These are phyloP conservation scores for Magnusiomyces ingens DNA, from an alignment of 1,139 yeast species.

Conservation along the genomic window DNA sequence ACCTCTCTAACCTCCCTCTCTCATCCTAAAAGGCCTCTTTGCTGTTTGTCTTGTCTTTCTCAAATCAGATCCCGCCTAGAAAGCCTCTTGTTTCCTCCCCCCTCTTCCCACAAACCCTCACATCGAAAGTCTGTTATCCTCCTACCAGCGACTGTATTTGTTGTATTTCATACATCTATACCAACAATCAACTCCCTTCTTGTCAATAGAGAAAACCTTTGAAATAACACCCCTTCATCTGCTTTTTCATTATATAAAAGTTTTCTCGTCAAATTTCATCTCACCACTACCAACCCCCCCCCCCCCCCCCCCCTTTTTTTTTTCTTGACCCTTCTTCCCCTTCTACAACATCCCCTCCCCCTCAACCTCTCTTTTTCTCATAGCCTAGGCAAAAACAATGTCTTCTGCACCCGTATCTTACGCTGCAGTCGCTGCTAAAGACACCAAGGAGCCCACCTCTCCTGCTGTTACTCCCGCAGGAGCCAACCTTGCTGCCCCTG, in stretches of 20 bases:
- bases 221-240: too few species aligned
- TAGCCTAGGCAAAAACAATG: background rate
- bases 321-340: background rate
- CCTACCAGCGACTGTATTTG: too few species aligned
- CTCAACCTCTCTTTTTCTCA: background rate
- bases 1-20: too few species aligned
- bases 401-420: slow-evolving; percentile 27
- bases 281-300: background rate
- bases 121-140: too few species aligned
- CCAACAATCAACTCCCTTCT: too few species aligned
- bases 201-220: too few species aligned
- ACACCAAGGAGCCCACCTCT: slow-evolving; percentile 13
- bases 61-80: too few species aligned
- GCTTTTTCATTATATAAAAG: background rate
- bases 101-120: too few species aligned
- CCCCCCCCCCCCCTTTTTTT: background rate
- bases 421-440: slow-evolving; percentile 26
- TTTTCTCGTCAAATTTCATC: background rate
- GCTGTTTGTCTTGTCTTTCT: too few species aligned
- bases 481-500: background rate
- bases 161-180: too few species aligned
- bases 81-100: too few species aligned
- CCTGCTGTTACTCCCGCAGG: background rate
- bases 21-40: too few species aligned
- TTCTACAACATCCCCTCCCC: background rate